Evolutionary conservation across 2,329 filamentous ascomycete species (phyloP).

Genomic region (Chaetomium strumarium): DNA sequence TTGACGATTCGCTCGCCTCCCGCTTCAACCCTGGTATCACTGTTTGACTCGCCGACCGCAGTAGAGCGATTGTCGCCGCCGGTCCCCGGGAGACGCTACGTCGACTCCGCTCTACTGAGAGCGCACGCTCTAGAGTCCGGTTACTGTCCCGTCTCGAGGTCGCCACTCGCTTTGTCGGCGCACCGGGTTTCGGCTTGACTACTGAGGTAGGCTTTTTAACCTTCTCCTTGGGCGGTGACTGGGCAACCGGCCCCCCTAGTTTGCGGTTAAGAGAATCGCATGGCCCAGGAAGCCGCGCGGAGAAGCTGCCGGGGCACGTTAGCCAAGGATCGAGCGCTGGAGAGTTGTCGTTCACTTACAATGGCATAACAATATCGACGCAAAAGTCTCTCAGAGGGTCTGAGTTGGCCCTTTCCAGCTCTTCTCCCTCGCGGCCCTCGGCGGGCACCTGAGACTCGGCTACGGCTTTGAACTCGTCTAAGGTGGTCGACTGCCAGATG

Average conservation of each 20-base stretch:
- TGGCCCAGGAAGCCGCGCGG: conserved; percentile 65
- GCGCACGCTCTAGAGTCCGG: conserved; percentile 56
- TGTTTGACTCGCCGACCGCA: conserved; percentile 63
- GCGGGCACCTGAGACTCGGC: conserved; percentile 42
- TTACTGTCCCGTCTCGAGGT: conserved; percentile 35
- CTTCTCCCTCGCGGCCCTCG: conserved; percentile 31
- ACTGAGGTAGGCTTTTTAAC: conserved; percentile 38
- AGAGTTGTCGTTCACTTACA: conserved; percentile 44
- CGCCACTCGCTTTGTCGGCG: conserved; percentile 43
- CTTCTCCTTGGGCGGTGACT: conserved; percentile 47
- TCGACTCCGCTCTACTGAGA: conserved; percentile 53
- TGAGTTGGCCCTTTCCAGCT: conserved; percentile 37
- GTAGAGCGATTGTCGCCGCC: conserved; percentile 54
- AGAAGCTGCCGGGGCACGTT: conserved; percentile 50
- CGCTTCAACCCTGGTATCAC: conserved; percentile 58
- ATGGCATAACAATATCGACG: conserved; percentile 72
- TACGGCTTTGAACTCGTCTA: conserved; percentile 49
- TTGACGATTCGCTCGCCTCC: conserved; percentile 57
- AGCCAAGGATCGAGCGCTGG: conserved; percentile 24
- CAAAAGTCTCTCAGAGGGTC: conserved; percentile 73
- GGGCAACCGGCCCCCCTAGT: conserved; percentile 63
- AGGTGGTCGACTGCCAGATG: conserved; percentile 75
- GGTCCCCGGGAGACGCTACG: conserved; percentile 53
- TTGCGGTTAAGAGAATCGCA: conserved; percentile 69
- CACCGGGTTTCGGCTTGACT: conserved; percentile 45